Base-by-base conservation (phyloP, 2,329 filamentous ascomycete genomes). In the Xylariaceae sp. region DNA sequence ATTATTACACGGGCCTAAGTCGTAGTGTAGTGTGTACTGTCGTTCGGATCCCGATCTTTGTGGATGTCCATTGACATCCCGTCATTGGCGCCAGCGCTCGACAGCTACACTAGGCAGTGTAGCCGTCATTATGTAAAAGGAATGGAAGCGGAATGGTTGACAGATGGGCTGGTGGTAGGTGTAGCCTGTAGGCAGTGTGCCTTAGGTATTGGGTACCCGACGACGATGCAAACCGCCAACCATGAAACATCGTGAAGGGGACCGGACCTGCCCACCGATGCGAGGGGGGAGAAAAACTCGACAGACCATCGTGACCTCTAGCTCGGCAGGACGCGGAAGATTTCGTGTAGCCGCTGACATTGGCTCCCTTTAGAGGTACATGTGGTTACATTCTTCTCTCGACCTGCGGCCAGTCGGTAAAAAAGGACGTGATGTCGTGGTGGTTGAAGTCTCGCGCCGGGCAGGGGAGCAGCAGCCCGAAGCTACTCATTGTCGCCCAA, bases 81-180 rank as follows among this genome's bases (percentile, higher is more conserved):
- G 41, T 37, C 31, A 40, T 57, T 54, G 46, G 54, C 49, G 51
- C 54, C 54, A 59, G 49, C 45, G 30, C n/a, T 34, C 45, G 46
- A 52, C 19, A 41, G 43, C 37, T 35, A 45, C 29, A 19, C 43
- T 45, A 34, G 6, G 32, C 8, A 45, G 43, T 45, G 43, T 31
- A 45, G 6, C 43, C 29, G 42, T 31, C 9, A 45, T 45, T 45
- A 45, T 31, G 29, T 45, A 45, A 44, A 44, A 27, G 31, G 51
- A 54, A 50, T 50, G 46, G 35, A 32, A 26, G 49, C 29, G n/a
- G 3, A 32, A 29, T 29, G 44, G n/a, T 30, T 35, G 19, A 19
- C 19, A 19, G 19, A 19, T 19, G 19, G 19, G 19, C 19, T 19
- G 19, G 19, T 19, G 19, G 19, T 19, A 19, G 19, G 19, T 19